Conservation (phyloP, 2,329 filamentous ascomycete genomes). For the Neocatenulostroma microsporum region DNA sequence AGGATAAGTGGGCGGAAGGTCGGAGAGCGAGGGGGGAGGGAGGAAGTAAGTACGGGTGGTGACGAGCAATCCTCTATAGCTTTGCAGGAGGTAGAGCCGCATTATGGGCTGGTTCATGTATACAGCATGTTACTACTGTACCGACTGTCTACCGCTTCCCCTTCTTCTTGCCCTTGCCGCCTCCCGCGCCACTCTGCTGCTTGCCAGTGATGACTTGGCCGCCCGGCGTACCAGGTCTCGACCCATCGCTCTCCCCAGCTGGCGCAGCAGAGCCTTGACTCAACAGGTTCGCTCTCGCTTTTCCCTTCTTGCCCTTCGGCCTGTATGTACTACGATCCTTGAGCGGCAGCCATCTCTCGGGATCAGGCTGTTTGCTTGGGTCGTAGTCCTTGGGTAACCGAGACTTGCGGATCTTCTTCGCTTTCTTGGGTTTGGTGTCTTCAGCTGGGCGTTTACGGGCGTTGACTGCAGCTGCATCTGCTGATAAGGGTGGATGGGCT, state of each 20-base stretch:
- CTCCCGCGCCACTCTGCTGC: slow-evolving; percentile 23
- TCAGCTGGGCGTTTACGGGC: slow-evolving; percentile 46
- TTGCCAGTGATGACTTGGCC: slow-evolving; percentile 40
- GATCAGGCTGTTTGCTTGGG: slow-evolving; percentile 70
- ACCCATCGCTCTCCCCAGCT: slow-evolving; percentile 48
- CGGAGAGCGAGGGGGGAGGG: slow-evolving; percentile 73
- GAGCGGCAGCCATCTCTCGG: slow-evolving; percentile 87
- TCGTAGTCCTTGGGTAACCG: slow-evolving; percentile 68
- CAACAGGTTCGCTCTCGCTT: slow-evolving; percentile 56
- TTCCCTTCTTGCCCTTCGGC: slow-evolving; percentile 84
- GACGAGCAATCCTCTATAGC: too few species aligned
- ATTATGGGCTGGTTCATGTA: too few species aligned
- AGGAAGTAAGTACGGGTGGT: slow-evolving; percentile 68
- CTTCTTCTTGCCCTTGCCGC: slow-evolving; percentile 39
- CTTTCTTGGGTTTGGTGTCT: slow-evolving; percentile 40
- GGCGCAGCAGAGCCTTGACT: slow-evolving; percentile 79
- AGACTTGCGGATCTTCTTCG: slow-evolving; percentile 51
- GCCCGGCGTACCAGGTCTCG: slow-evolving; percentile 26
- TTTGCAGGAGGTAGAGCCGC: too few species aligned
- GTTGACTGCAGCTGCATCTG: slow-evolving; percentile 14
- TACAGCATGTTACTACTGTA: too few species aligned
- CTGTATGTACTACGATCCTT: slow-evolving; percentile 81
- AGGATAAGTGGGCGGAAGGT: slow-evolving; percentile 83
- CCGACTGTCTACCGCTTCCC: slow-evolving; percentile 12
- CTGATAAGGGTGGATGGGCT: slow-evolving; percentile 29